Conservation (phyloP, 2,329 filamentous ascomycete genomes). For the Penicillium sclerotiorum region DNA sequence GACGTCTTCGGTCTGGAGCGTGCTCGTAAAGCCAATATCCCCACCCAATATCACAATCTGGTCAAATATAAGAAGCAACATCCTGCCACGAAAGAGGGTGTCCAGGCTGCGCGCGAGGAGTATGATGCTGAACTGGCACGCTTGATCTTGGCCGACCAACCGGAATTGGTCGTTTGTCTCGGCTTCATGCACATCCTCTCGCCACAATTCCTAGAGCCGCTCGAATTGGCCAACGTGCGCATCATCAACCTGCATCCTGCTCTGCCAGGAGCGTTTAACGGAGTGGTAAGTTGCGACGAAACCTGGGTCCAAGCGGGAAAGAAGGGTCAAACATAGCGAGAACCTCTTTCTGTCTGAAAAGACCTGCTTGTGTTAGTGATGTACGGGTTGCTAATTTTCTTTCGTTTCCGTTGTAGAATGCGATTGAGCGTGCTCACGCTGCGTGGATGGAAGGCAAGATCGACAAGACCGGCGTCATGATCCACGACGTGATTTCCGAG, state of each 20-base stretch:
- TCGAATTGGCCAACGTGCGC: conserved; percentile 63
- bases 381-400: background rate
- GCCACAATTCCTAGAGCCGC: conserved; percentile 67
- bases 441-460: conserved; percentile 71
- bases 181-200: conserved; percentile 88
- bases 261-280: conserved; percentile 73
- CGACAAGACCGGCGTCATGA: conserved; percentile 78
- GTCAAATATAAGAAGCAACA: conserved; percentile 74
- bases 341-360: background rate
- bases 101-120: conserved; percentile 58
- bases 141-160: conserved; percentile 65
- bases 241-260: conserved; percentile 85
- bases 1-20: conserved; percentile 66
- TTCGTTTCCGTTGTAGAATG: conserved; percentile 52
- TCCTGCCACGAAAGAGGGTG: conserved; percentile 54
- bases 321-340: background rate
- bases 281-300: conserved; percentile 51
- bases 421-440: conserved; percentile 76
- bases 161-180: conserved; percentile 76
- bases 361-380: background rate
- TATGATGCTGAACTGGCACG: conserved; percentile 77
- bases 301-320: background rate
- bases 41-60: conserved; percentile 80
- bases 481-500: conserved; percentile 78
- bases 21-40: conserved; percentile 64